Conservation (phyloP, 2,329 filamentous ascomycete species). For the Elsinoe batatas region DNA sequence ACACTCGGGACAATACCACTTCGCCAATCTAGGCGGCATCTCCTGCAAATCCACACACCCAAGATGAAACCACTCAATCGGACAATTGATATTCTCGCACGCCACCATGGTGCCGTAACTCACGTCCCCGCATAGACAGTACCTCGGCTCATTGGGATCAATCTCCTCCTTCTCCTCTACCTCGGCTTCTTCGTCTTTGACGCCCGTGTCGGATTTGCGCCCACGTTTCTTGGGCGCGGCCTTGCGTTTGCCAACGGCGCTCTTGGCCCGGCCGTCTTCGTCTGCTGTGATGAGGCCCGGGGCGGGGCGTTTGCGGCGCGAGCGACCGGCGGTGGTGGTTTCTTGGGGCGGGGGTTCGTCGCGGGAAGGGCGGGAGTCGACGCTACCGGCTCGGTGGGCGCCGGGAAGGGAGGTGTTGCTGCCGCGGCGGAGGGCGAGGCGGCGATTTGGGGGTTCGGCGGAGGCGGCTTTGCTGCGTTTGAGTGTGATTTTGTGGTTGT, state of each 20-base stretch:
- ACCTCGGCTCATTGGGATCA: conserved; percentile 64
- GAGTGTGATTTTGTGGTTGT: conserved; percentile 29
- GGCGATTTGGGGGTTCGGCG: conserved; percentile 37
- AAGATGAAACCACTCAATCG: conserved; percentile 69
- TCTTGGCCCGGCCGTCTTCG: conserved; percentile 50
- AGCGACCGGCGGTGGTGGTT: conserved; percentile 15
- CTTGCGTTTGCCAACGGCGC: conserved; percentile 63
- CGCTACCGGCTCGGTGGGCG: conserved; percentile 14
- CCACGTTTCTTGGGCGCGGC: conserved; percentile 53
- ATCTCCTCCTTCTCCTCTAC: conserved; percentile 39
- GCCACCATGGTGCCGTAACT: conserved; percentile 77
- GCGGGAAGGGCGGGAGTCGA: conserved; percentile 13
- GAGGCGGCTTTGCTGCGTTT: conserved; percentile 38
- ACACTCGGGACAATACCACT: conserved; percentile 80
- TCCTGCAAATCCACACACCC: conserved; percentile 61
- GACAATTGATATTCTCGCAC: conserved; percentile 45
- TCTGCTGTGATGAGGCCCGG: conserved; percentile 58
- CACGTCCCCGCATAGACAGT: conserved; percentile 70
- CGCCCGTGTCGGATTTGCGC: conserved; percentile 16
- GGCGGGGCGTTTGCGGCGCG: conserved; percentile 57
- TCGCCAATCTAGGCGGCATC: conserved; percentile 61
- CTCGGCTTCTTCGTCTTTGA: conserved; percentile 46
- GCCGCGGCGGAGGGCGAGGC: conserved; percentile 33
- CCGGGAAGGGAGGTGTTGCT: conserved; percentile 38
- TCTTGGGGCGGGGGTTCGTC: conserved; percentile 17